Conservation (phyloP, 257 asterid genomes). For the Nicotiana sylvestris region DNA sequence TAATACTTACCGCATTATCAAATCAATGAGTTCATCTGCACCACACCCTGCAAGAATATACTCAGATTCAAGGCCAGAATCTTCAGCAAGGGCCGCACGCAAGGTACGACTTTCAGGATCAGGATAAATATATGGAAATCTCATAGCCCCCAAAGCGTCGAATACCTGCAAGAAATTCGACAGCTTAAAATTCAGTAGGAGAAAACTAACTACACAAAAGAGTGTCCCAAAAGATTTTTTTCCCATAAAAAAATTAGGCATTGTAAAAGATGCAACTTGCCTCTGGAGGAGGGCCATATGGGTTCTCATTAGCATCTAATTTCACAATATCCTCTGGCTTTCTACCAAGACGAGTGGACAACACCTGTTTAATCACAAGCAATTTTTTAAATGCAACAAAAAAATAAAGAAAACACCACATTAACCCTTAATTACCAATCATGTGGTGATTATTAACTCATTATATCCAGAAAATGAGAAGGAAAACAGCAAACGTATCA, state of each 20-base stretch:
- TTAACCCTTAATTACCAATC: neutral
- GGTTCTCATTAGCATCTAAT: constrained; percentile 93
- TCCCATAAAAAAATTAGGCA: neutral
- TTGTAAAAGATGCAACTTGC: constrained; percentile 27
- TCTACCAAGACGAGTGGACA: constrained; percentile 86
- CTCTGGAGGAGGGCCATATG: constrained; percentile 99
- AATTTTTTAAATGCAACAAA: neutral
- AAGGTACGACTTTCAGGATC: constrained; percentile 93
- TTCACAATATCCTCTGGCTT: constrained; percentile 92
- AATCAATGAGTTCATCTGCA: constrained; percentile 93
- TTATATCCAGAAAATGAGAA: neutral
- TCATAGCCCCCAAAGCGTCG: constrained; percentile 80
- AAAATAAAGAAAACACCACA: neutral
- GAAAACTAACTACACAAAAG: neutral
- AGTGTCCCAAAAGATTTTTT: neutral
- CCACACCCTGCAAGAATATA: constrained; percentile 85
- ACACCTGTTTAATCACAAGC: constrained; percentile 45
- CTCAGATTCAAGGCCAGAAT: constrained; percentile 81
- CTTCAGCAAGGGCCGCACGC: constrained; percentile 89
- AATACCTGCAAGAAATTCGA: constrained; percentile 55
- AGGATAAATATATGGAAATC: constrained; percentile 90
- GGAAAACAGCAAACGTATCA: neutral
- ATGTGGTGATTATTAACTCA: neutral
- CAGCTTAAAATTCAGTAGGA: neutral
- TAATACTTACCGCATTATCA: constrained; percentile 73